Conservation (phyloP, 1,284 basidiomycete genomes). For the Apiotrichum gamsii region DNA sequence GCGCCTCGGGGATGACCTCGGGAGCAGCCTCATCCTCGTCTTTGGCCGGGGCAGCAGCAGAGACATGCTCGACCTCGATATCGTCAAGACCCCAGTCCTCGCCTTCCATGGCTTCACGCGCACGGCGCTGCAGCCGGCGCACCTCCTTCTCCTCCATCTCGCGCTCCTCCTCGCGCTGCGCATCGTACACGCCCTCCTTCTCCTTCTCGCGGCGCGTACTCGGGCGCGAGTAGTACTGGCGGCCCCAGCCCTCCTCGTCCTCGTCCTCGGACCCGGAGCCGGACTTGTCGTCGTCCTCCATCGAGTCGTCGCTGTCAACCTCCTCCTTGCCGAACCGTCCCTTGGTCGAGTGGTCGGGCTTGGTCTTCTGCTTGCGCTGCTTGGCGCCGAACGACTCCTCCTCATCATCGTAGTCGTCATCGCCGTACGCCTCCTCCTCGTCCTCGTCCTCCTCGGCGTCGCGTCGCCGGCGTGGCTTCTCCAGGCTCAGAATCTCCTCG, state of each 20-base stretch:
- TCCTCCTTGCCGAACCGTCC: constrained; percentile 46
- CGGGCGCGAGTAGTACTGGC: constrained; percentile 66
- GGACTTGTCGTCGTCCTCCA: constrained; percentile 47
- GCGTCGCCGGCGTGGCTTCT: constrained; percentile 32
- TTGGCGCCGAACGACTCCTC: constrained; percentile 32
- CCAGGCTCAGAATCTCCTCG: constrained; percentile 65
- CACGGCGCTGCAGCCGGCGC: constrained; percentile 67
- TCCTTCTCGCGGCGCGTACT: constrained; percentile 30
- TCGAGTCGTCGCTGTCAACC: constrained; percentile 53
- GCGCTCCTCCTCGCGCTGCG: constrained; percentile 41
- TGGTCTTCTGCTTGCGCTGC: constrained; percentile 46
- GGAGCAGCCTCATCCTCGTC: constrained; percentile 7
- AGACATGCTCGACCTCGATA: constrained; percentile 48
- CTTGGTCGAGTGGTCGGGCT: constrained; percentile 34
- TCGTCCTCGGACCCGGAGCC: constrained; percentile 38
- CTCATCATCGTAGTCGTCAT: constrained; percentile 47
- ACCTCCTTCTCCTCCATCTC: constrained; percentile 39
- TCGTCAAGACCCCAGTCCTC: constrained; percentile 79
- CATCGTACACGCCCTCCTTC: constrained; percentile 45
- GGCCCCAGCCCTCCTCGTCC: constrained; percentile 69
- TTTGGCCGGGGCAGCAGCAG: background rate
- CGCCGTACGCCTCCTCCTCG: constrained; percentile 34
- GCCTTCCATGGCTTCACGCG: constrained; percentile 64
- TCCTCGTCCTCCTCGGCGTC: constrained; percentile 45
- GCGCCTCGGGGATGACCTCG: constrained; percentile 18